A percentile compares a stretch with the other conserved stretches of the same genome.
Evolutionary conservation across 345 rosid species (phyloP).

Genomic region (Sisymbrium altissimum): DNA sequence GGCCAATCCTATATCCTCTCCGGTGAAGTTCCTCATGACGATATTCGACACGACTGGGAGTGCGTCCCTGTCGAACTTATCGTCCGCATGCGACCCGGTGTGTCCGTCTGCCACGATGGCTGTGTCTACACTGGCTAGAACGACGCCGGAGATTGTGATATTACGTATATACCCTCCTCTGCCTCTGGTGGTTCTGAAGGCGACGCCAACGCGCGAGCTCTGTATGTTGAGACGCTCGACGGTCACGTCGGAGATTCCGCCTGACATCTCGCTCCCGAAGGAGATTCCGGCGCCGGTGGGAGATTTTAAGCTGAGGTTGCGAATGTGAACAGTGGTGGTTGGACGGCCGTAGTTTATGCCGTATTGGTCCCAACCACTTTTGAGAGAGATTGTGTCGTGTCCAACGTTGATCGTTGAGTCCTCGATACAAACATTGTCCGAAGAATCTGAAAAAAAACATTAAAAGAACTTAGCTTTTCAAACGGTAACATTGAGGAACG

Average conservation of each 20-base stretch:
- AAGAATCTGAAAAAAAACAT: conserved; percentile 62
- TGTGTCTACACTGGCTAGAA: conserved; percentile 34
- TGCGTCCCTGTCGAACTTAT: conserved; percentile 66
- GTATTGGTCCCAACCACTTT: conserved; percentile 97
- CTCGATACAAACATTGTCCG: conserved; percentile 78
- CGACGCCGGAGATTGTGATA: conserved; percentile 49
- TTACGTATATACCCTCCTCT: conserved; percentile 79
- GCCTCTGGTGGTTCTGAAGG: conserved; percentile 71
- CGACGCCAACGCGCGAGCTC: conserved; percentile 58
- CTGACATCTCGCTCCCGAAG: conserved; percentile 98
- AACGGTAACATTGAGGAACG: neutral
- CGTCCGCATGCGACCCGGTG: conserved; percentile 77
- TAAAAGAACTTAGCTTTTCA: neutral
- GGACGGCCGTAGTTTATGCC: conserved; percentile 73
- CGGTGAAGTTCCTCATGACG: conserved; percentile 50
- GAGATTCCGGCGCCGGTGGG: conserved; percentile 71
- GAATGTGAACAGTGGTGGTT: conserved; percentile 54
- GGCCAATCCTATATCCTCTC: conserved; percentile 51
- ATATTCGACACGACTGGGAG: conserved; percentile 51
- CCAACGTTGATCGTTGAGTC: conserved; percentile 70
- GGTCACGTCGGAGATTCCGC: conserved; percentile 68
- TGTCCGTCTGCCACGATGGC: conserved; percentile 63
- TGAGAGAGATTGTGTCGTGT: conserved; percentile 69
- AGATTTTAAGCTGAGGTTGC: conserved; percentile 63
- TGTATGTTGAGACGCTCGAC: conserved; percentile 48